Base-by-base conservation (phyloP, 176 grass and related monocot genomes). In the Eragrostis nindensis region DNA sequence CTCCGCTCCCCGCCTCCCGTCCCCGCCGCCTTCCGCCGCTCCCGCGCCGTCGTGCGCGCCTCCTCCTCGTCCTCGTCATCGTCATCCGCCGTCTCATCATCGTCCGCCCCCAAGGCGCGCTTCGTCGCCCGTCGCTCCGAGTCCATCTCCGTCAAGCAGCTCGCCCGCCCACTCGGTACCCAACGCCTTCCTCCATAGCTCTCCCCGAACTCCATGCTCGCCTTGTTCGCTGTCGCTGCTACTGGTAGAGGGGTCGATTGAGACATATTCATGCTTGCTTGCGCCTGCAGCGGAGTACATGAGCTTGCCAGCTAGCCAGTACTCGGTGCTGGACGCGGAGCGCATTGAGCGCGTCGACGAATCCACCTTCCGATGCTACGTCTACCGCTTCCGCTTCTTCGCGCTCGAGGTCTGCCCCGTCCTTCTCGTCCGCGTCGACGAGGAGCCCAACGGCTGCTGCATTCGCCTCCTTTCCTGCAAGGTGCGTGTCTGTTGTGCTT, bases 251-350 rank as follows among this genome's bases (percentile, higher is more conserved):
- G 36, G 48, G 30, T 21, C 44, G 62, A 56, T 69, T 68, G 27
- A 74, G 11, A 67, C 47, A 27, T 65, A 13, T 26, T 26, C 36
- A 44, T 62, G 30, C 16, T 62, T 84, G 55, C 50, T 57, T 68
- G n/a, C 40, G 13, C 18, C 18, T 69, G 73, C 64, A 98, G 96
- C 79, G 74, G 96, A 99, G 68, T 98, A 98, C 79, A 98, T 95
- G 96, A 92, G 88, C 75, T 78, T 98, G 82, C 96, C 96, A 47
- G 92, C 92, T 12, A 98, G 96, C 83, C 92, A 98, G 56, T 98
- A 93, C 90, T 98, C 96, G 49, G 96, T 98, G 83, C 86, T 98
- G 18, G 92, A 95, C 83, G 96, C 96, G 55, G 96, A 98, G 90
- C 90, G 92, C 42, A 98, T 98, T 69, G 96, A 98, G 82, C 90